Base-by-base conservation (phyloP, 495 filamentous ascomycete genomes). In the Astrothelium subdiscretum region DNA sequence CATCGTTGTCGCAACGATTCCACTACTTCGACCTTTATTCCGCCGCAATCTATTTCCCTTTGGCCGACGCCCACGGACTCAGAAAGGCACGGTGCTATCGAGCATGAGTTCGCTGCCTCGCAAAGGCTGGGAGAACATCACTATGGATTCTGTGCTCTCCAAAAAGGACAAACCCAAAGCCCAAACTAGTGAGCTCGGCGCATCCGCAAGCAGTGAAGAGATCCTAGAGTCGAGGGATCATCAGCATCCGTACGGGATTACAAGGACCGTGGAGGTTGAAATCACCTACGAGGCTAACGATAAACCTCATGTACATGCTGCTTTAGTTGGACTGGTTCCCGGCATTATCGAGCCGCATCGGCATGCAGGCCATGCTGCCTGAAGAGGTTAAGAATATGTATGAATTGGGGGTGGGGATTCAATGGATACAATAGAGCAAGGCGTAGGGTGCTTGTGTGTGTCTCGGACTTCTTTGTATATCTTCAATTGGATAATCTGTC, bases 1-100 rank as follows among this genome's bases (percentile, higher is more conserved):
- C 32, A 66, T 59, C 24, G 35, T 62, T 4, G 62, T 60, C 2
- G 67, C 67, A 31, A 67, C 67, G 57, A 69, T 67, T 22, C 67
- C 67, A 13, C 31, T 32, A 31, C 61, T 66, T 51, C 65, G 66
- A 22, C 63, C 63, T 5, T 20, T 68, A 1, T 68, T 68, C 60
- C 27, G 26, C 26, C 59, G 63, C 5, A 31, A 40, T 5, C 10
- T 48, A 26, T 48, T 29, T 26, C 48, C 40, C 6, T 40, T 44
- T 40, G 22, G 57, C n/a, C 29, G 59, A 31, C n/a, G 22, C 8
- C 3, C 40, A 38, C 44, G 1, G 18, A 18, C 26, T 10, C 22
- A 32, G 20, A 15, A 26, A 0, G 24, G 22, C 20, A n/a, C 48
- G 22, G 29, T 54, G 48, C 24, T 54, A 5, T 54, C 48, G 24